A percentile compares a stretch with the other conserved stretches of the same genome.
Conservation (phyloP, 2,329 filamentous ascomycete genomes). For the Cylindrodendrum hubeiense region DNA sequence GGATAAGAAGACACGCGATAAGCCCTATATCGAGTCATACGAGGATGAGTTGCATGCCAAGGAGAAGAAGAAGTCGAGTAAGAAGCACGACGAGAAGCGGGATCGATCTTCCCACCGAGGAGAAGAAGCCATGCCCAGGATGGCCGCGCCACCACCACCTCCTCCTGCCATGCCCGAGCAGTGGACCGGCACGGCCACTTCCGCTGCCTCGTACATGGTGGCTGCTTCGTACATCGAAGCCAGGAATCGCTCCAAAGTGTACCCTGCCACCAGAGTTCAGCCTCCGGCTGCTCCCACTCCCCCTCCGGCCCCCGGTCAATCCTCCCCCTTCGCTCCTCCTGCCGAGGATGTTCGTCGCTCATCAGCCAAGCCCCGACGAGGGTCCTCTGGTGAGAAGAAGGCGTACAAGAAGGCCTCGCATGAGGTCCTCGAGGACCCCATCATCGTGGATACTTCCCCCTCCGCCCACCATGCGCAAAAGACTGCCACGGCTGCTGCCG, state of each 20-base stretch:
- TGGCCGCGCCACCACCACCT: conserved; percentile 31
- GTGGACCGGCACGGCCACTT: conserved; percentile 34
- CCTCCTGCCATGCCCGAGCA: conserved; percentile 39
- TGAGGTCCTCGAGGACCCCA: conserved; percentile 49
- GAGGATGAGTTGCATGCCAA: conserved; percentile 45
- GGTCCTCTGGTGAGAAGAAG: conserved; percentile 51
- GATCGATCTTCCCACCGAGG: conserved; percentile 50
- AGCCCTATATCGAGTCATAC: conserved; percentile 51
- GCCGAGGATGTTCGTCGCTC: conserved; percentile 51
- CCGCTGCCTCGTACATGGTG: conserved; percentile 48
- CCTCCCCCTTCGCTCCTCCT: conserved; percentile 45
- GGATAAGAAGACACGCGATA: conserved; percentile 52
- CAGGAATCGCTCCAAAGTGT: conserved; percentile 42
- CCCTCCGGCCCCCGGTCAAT: conserved; percentile 45
- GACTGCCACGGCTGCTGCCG: conserved; percentile 41
- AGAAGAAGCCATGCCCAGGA: conserved; percentile 45
- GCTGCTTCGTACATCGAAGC: conserved; percentile 49
- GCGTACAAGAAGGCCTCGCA: conserved; percentile 47
- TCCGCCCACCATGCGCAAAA: conserved; percentile 46
- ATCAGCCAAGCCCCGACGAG: conserved; percentile 49
- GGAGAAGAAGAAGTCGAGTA: conserved; percentile 56
- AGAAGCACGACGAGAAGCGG: conserved; percentile 54
- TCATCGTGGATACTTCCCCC: conserved; percentile 46
- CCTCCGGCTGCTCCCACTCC: conserved; percentile 52
- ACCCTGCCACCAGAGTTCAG: conserved; percentile 39